These are phyloP conservation scores for Mycena polygramma DNA, from an alignment of 768 basidiomycete genomes.

Conservation along the genomic window DNA sequence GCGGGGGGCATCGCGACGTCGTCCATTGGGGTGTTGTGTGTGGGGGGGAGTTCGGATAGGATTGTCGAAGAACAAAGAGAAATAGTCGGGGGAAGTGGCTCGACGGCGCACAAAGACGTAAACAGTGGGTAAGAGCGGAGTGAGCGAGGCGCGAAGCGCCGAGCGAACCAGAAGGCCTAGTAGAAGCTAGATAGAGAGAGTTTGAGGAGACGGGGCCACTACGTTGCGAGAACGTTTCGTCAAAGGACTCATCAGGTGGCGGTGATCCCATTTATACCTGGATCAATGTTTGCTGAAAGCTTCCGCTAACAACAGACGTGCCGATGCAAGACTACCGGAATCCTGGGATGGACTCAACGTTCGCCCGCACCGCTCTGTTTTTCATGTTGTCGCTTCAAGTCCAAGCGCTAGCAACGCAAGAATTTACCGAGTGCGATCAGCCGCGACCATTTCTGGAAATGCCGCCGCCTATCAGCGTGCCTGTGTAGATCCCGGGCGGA, in stretches of 20 bases:
- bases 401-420: constrained; percentile 1
- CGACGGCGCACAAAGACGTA: too few relatives aligned
- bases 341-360: constrained; percentile 4
- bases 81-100: too few relatives aligned
- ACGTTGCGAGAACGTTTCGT: constrained; percentile 17
- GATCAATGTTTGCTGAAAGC: constrained; percentile 22
- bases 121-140: too few relatives aligned
- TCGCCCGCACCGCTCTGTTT: constrained; percentile 4
- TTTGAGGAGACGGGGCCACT: constrained; percentile 20
- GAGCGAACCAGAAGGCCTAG: too few relatives aligned
- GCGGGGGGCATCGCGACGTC: too few relatives aligned
- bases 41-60: too few relatives aligned
- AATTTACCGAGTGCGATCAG: constrained; percentile 21
- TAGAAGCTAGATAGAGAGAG: too few relatives aligned
- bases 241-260: constrained; percentile 24
- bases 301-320: neutral
- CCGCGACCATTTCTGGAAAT: constrained; percentile 20
- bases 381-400: constrained; percentile 12
- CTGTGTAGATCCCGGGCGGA: neutral
- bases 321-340: constrained; percentile 5
- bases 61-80: too few relatives aligned
- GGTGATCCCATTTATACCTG: neutral
- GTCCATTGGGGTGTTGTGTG: too few relatives aligned
- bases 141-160: too few relatives aligned
- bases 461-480: constrained; percentile 17